Percentiles rank a stretch among this genome's conserved stretches.
phyloP scores from a whole-genome alignment of 108 stramenopile genomes.

The Asterionellopsis glacialis region DNA sequence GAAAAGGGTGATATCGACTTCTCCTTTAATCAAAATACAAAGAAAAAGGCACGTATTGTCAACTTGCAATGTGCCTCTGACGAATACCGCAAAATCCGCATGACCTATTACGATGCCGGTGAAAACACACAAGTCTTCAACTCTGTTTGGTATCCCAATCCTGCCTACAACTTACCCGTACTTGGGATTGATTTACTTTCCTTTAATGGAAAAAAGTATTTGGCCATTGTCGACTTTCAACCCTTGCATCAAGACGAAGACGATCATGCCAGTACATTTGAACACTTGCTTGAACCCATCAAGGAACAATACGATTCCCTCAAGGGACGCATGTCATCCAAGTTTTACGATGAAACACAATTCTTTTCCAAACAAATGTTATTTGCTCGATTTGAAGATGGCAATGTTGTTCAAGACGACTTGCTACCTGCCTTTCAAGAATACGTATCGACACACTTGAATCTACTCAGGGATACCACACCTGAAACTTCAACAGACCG shows the following conservation, averaged over 20 bases:
- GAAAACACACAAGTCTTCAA: conserved; percentile 94
- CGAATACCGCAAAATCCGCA: conserved; percentile 87
- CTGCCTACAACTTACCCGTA: conserved; percentile 87
- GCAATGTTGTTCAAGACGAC: conserved; percentile 35
- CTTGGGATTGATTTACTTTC: conserved; percentile 89
- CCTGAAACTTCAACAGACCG: conserved; percentile 5
- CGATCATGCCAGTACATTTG: conserved; percentile 55
- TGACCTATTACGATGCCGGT: conserved; percentile 96
- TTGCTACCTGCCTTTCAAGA: conserved; percentile 84
- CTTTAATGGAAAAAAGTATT: conserved; percentile 88
- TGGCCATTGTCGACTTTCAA: conserved; percentile 93
- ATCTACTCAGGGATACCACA: conserved; percentile 50
- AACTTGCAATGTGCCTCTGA: conserved; percentile 62
- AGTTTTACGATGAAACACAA: conserved; percentile 82
- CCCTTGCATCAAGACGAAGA: conserved; percentile 81
- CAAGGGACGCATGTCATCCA: conserved; percentile 70
- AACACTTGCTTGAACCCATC: conserved; percentile 61
- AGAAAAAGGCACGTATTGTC: conserved; percentile 76
- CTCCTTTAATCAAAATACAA: conserved; percentile 56
- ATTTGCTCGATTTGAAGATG: conserved; percentile 71
- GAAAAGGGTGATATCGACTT: conserved; percentile 54
- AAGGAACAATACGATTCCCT: conserved; percentile 69
- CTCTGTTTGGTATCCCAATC: conserved; percentile 89
- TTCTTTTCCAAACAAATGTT: conserved; percentile 88
- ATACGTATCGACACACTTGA: conserved; percentile 52